Evolutionary conservation across 306 rosid genomes (phyloP), one percentile per base, ranked within the genome.

Genomic region (Vigna hirtella): DNA sequence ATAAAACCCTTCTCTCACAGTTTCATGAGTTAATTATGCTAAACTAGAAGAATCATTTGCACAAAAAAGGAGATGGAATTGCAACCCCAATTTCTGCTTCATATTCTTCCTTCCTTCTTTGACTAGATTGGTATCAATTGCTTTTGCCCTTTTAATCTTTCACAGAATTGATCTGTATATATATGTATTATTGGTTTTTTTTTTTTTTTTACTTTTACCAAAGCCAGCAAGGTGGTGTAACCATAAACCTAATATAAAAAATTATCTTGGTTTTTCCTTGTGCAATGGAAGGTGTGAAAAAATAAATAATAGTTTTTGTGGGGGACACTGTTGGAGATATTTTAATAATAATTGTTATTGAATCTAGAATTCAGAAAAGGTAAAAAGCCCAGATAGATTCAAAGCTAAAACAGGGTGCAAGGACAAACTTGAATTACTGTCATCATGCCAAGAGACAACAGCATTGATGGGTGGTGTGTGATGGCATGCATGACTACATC

Each of bases 361-460:
- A 78, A 77, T 85, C 82, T 82, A 48, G 77, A 49, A 28, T 70
- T 78, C 65, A 48, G 53, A 34, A 81, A 81, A 73, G 74, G 42
- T 45, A 69, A 78, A 74, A 83, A 55, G 67, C 71, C 59, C 76
- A 65, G 83, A 22, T 72, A 66, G 80, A 80, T 78, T 82, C 83
- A 77, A 74, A 72, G 77, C 61, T 42, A 55, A 83, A 77, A 68
- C 58, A 40, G 59, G 56, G 57, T 58, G 58, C 82, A 83, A 77
- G 79, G 83, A 83, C 77, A 77, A 69, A 38, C 43, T 66, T 72
- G 73, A 78, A 83, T 83, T 78, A 79, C 81, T 91, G 91, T 83
- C 90, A 83, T 61, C 59, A 77, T 68, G 84, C 72, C 62, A 86
- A 75, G 68, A 76, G 88, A 86, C 90, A 86, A 42, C 26, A 45